Evolutionary conservation across 2,329 filamentous ascomycete species (phyloP).

Genomic region (Claviceps digitariae): DNA sequence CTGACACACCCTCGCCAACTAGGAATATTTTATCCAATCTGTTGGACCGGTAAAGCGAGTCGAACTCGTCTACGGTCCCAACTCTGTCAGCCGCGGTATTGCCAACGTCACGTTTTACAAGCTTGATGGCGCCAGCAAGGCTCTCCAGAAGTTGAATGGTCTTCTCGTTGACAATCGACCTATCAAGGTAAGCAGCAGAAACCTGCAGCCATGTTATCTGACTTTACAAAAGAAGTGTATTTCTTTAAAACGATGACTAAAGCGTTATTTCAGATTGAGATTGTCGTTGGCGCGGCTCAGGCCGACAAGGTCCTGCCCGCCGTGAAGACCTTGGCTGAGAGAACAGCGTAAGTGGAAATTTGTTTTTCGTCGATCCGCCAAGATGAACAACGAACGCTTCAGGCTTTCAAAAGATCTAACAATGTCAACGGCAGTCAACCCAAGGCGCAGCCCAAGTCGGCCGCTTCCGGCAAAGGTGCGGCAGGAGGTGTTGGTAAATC

Average conservation of each 20-base stretch:
- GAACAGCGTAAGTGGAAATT: constrained; percentile 47
- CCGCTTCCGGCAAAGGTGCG: constrained; percentile 52
- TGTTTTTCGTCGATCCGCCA: not conserved
- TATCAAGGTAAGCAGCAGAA: constrained; percentile 56
- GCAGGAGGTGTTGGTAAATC: constrained; percentile 20
- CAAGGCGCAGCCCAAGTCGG: constrained; percentile 59
- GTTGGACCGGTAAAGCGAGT: constrained; percentile 86
- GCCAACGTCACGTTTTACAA: constrained; percentile 80
- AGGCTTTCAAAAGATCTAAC: not conserved
- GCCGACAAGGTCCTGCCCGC: constrained; percentile 53
- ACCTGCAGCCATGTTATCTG: not conserved
- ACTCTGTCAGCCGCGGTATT: constrained; percentile 81
- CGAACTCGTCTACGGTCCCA: constrained; percentile 83
- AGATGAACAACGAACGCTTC: too few relatives aligned
- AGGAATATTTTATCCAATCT: constrained; percentile 92
- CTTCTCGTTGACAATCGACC: constrained; percentile 79
- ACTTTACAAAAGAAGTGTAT: too few relatives aligned
- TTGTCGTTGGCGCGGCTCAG: constrained; percentile 67
- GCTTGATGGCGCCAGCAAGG: constrained; percentile 69
- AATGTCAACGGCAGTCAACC: constrained; percentile 15
- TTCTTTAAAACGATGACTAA: too few relatives aligned
- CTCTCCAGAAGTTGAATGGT: constrained; percentile 72
- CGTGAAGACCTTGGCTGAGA: constrained; percentile 64
- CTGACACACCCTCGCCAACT: constrained; percentile 55
- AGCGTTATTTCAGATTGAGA: constrained; percentile 55